Percentiles rank a stretch among this genome's conserved stretches.
Evolutionary conservation across 1,139 yeast species (phyloP).

Genomic region (Hansenula lynferdii): DNA sequence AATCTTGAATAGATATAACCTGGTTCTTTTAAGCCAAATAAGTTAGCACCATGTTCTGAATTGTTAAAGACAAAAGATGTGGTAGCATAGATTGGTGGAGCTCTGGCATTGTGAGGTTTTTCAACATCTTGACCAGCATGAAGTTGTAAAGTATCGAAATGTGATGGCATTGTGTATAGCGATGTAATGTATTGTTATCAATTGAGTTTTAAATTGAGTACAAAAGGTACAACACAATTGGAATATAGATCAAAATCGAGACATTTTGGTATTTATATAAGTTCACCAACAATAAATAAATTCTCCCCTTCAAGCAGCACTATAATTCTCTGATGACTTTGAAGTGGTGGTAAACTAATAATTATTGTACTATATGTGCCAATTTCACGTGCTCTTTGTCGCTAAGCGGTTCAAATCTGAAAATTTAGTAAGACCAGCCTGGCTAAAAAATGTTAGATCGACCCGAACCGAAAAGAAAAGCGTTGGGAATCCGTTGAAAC

Average conservation of each 20-base stretch:
- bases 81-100: conserved; percentile 89
- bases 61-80: conserved; percentile 82
- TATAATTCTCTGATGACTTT: not conserved
- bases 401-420: not conserved
- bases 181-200: not conserved
- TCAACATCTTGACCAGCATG: conserved; percentile 85
- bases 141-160: conserved; percentile 86
- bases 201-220: not conserved
- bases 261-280: not conserved
- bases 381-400: conserved; percentile 3
- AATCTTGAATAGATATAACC: conserved; percentile 88
- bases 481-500: too few relatives aligned
- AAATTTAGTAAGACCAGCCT: not conserved
- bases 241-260: not conserved
- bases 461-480: too few relatives aligned
- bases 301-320: not conserved
- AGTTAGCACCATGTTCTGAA: conserved; percentile 87
- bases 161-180: conserved; percentile 38
- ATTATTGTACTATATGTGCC: not conserved
- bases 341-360: not conserved
- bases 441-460: too few relatives aligned
- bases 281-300: not conserved
- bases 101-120: conserved; percentile 61
- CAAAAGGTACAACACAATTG: too few relatives aligned
- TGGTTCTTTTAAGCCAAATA: conserved; percentile 77